Evolutionary conservation across 2,329 filamentous ascomycete species (phyloP).

Genomic region (Westerdykella sp.): DNA sequence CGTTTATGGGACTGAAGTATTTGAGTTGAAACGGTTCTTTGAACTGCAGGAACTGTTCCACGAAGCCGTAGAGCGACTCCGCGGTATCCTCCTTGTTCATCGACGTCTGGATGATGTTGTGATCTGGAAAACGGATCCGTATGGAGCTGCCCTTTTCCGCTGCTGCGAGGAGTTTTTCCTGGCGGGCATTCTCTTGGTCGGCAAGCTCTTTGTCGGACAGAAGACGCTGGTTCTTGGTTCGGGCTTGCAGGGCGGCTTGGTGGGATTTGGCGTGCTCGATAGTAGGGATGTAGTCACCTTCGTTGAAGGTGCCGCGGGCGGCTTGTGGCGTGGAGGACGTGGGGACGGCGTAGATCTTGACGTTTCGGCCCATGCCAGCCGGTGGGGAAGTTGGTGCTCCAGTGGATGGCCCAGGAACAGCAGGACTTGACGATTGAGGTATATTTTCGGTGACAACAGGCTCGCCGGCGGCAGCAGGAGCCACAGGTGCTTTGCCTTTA

Average conservation of each 20-base stretch:
- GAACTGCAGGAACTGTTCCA: conserved; percentile 63
- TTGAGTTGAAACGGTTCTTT: conserved; percentile 67
- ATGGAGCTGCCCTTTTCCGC: conserved; percentile 58
- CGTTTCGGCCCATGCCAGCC: conserved; percentile 39
- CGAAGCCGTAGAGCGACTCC: conserved; percentile 65
- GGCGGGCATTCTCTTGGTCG: conserved; percentile 59
- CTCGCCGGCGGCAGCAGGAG: conserved; percentile 7
- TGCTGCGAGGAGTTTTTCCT: conserved; percentile 59
- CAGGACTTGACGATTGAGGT: conserved; percentile 13
- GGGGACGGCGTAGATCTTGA: conserved; percentile 74
- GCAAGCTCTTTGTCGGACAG: conserved; percentile 77
- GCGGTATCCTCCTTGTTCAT: conserved; percentile 65
- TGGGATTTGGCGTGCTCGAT: conserved; percentile 70
- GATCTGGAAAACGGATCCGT: conserved; percentile 83
- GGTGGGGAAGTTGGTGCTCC: conserved; percentile 13
- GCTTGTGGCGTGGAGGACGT: conserved; percentile 68
- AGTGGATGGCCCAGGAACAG: conserved; percentile 1
- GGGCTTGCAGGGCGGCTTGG: conserved; percentile 59
- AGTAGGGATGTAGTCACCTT: conserved; percentile 69
- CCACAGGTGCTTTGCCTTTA: conserved; percentile 5
- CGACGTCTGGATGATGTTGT: conserved; percentile 67
- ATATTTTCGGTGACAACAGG: conserved; percentile 13
- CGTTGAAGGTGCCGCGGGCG: conserved; percentile 59
- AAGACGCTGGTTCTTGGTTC: conserved; percentile 67
- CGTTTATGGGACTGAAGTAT: conserved; percentile 50